A percentile compares a stretch with the other conserved stretches of the same genome.
These are phyloP conservation scores for Microthlaspi erraticum DNA, from an alignment of 345 rosid species.

Conservation along the genomic window DNA sequence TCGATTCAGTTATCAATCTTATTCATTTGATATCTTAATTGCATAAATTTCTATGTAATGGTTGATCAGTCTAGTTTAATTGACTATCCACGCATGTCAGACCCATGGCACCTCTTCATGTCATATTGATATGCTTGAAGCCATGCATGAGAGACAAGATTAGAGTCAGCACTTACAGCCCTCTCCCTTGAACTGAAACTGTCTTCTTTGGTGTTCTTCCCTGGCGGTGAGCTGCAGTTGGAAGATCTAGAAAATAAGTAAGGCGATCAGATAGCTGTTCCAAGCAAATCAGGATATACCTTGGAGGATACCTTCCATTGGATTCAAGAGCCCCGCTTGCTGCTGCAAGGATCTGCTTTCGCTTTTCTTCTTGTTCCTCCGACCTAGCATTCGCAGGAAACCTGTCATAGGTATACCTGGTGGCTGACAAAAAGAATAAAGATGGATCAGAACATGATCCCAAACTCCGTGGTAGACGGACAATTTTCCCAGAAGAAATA, in stretches of 20 bases:
- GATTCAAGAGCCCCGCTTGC: constrained; percentile 90
- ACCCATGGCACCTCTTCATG: constrained; percentile 16
- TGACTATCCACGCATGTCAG: constrained; percentile 25
- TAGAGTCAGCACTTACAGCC: constrained; percentile 73
- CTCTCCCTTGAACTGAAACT: constrained; percentile 89
- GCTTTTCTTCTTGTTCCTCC: constrained; percentile 94
- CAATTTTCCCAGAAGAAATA: constrained; percentile 8
- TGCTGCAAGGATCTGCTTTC: constrained; percentile 90
- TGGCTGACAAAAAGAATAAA: constrained; percentile 57
- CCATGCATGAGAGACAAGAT: constrained; percentile 33
- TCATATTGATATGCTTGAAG: constrained; percentile 25
- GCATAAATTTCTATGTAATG: neutral
- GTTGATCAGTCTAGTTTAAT: constrained; percentile 22
- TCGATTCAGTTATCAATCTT: constrained; percentile 10
- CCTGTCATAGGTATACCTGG: constrained; percentile 90
- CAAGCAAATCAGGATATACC: constrained; percentile 56
- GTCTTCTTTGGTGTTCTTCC: constrained; percentile 62
- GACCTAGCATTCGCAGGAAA: constrained; percentile 88
- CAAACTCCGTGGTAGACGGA: constrained; percentile 8
- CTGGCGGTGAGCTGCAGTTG: constrained; percentile 72
- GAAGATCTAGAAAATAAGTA: constrained; percentile 31
- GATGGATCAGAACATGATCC: constrained; percentile 32
- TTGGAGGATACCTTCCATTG: constrained; percentile 69
- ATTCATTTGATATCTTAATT: constrained; percentile 10
- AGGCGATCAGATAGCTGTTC: constrained; percentile 23